A percentile compares a stretch with the other conserved stretches of the same genome.
Conservation (phyloP, 768 basidiomycete genomes). For the Kwoniella heveanensis region DNA sequence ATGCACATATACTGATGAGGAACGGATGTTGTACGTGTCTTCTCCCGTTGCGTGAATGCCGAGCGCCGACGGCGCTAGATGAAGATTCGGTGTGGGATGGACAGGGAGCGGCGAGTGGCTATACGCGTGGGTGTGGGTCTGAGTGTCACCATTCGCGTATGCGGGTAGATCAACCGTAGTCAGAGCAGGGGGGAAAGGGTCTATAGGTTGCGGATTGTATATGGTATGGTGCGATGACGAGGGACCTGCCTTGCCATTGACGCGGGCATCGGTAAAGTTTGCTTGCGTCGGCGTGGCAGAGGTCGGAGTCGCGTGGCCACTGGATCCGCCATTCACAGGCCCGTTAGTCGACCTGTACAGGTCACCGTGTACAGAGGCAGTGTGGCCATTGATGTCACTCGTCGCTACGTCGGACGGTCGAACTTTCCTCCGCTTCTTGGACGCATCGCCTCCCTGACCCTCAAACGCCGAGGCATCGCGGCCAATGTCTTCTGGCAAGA, state of each 20-base stretch:
- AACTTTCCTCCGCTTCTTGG: slow-evolving; percentile 17
- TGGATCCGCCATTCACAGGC: background rate
- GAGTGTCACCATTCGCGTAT: background rate
- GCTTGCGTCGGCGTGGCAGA: background rate
- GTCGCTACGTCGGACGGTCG: slow-evolving; percentile 8
- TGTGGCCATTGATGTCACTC: background rate
- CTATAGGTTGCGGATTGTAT: background rate
- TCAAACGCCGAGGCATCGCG: background rate
- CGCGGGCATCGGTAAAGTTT: background rate
- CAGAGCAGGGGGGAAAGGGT: background rate
- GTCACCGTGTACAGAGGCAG: background rate
- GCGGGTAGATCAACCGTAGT: background rate
- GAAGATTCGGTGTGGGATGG: background rate
- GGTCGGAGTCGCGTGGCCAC: background rate
- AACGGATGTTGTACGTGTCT: background rate
- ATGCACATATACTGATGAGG: background rate
- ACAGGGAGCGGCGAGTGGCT: background rate
- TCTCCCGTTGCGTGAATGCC: too few species aligned
- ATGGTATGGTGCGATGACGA: too few species aligned
- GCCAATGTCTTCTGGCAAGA: slow-evolving; percentile 29
- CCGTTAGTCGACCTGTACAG: background rate
- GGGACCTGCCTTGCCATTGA: background rate
- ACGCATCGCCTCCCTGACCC: background rate
- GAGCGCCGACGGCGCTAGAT: background rate
- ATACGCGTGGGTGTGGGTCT: background rate